Conservation (phyloP, 2,329 filamentous ascomycete species). For the Aschersonia sp. region DNA sequence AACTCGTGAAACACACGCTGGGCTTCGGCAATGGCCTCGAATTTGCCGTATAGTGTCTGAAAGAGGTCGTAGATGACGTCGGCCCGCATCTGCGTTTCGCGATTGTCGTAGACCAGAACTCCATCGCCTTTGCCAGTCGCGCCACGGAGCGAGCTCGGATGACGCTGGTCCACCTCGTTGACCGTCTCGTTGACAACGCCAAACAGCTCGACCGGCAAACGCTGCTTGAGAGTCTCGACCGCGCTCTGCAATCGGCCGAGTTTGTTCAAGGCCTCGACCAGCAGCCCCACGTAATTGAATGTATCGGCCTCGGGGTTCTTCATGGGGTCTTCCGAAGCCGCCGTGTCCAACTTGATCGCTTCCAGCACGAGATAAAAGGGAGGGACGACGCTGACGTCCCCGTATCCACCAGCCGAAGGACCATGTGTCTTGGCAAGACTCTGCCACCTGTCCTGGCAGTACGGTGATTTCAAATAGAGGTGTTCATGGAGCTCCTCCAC, state of each 20-base stretch:
- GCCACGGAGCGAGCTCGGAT: slow-evolving; percentile 66
- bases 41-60: slow-evolving; percentile 88
- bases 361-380: slow-evolving; percentile 49
- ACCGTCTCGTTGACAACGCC: slow-evolving; percentile 90
- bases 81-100: slow-evolving; percentile 62
- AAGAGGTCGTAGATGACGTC: slow-evolving; percentile 85
- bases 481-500: slow-evolving; percentile 97
- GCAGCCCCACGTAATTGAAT: slow-evolving; percentile 78
- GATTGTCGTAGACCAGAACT: slow-evolving; percentile 47
- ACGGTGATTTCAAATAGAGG: slow-evolving; percentile 92
- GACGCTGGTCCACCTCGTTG: slow-evolving; percentile 80
- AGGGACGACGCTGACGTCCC: slow-evolving; percentile 27
- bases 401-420: slow-evolving; percentile 31
- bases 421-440: slow-evolving; percentile 56
- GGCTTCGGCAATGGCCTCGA: slow-evolving; percentile 91
- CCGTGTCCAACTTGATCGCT: slow-evolving; percentile 41
- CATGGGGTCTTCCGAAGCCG: slow-evolving; percentile 70
- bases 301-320: slow-evolving; percentile 93
- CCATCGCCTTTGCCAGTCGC: slow-evolving; percentile 37
- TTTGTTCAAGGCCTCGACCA: slow-evolving; percentile 83
- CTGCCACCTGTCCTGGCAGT: slow-evolving; percentile 95
- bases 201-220: slow-evolving; percentile 87
- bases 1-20: slow-evolving; percentile 91
- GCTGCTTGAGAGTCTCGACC: slow-evolving; percentile 81
- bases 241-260: slow-evolving; percentile 75